Percentiles rank a stretch among this genome's conserved stretches.
These are phyloP conservation scores for Aspergillus asperescens DNA, from an alignment of 495 filamentous ascomycete genomes.

Conservation along the genomic window DNA sequence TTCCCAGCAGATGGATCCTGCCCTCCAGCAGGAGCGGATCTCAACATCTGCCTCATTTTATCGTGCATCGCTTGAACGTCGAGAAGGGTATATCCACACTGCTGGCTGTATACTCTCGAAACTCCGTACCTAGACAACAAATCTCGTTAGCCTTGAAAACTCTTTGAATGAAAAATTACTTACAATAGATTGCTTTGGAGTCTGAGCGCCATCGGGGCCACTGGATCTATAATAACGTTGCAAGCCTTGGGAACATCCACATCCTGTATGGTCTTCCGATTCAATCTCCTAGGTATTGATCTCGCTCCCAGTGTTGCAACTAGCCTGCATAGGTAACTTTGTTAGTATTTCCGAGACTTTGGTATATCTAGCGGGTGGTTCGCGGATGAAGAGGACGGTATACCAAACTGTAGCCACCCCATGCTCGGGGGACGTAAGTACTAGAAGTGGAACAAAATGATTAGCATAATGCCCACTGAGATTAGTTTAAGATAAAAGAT, in stretches of 20 bases:
- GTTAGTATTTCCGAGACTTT: background rate
- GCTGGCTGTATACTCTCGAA: conserved; percentile 76
- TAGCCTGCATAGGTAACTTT: conserved; percentile 53
- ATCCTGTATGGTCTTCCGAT: conserved; percentile 79
- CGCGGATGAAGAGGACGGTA: background rate
- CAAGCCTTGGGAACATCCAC: conserved; percentile 86
- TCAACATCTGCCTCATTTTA: conserved; percentile 62
- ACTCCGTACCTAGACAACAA: conserved; percentile 62
- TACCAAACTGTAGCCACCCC: conserved; percentile 95
- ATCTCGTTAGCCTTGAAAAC: background rate
- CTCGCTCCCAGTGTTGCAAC: conserved; percentile 83
- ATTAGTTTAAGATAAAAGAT: background rate
- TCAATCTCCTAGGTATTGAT: conserved; percentile 66
- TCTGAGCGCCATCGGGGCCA: conserved; percentile 83
- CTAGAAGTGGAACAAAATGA: conserved; percentile 39
- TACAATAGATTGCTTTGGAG: conserved; percentile 85
- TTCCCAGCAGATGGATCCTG: conserved; percentile 69
- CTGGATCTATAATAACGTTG: conserved; percentile 74
- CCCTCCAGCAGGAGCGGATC: conserved; percentile 47
- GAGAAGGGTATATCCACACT: conserved; percentile 76
- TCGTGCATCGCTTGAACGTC: conserved; percentile 74
- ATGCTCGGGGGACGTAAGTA: conserved; percentile 81
- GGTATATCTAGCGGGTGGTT: background rate
- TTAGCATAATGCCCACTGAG: background rate
- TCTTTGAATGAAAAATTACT: conserved; percentile 16